A percentile compares a stretch with the other conserved stretches of the same genome.
Conservation (phyloP, 495 filamentous ascomycete genomes). For the Pyronema domesticum region DNA sequence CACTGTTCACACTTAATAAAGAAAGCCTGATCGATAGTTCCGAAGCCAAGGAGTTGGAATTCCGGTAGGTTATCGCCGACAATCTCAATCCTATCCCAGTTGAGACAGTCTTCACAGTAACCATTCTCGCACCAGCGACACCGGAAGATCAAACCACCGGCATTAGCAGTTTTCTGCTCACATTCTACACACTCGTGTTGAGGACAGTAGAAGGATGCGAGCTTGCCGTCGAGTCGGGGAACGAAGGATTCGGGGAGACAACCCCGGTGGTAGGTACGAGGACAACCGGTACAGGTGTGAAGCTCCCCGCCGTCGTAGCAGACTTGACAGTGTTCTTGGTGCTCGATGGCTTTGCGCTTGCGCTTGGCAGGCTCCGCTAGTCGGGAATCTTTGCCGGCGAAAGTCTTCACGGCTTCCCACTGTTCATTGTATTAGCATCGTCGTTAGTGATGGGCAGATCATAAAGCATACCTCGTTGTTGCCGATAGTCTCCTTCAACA, state of each 20-base stretch:
- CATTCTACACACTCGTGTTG: slow-evolving; percentile 43
- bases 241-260: slow-evolving; percentile 33
- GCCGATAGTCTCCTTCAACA: slow-evolving; percentile 40
- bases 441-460: too few species aligned
- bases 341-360: slow-evolving; percentile 29
- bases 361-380: slow-evolving; percentile 30
- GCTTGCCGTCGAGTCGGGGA: slow-evolving; percentile 23
- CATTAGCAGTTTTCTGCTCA: slow-evolving; percentile 35
- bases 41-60: slow-evolving; percentile 34
- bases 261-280: slow-evolving; percentile 36
- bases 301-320: slow-evolving; percentile 36
- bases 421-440: slow-evolving; percentile 6
- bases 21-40: slow-evolving; percentile 29
- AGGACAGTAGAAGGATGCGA: slow-evolving; percentile 33
- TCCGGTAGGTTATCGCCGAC: slow-evolving; percentile 36
- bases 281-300: slow-evolving; percentile 36
- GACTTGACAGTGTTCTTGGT: slow-evolving; percentile 40
- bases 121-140: slow-evolving; percentile 40
- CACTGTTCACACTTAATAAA: slow-evolving; percentile 35
- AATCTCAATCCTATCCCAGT: slow-evolving; percentile 35
- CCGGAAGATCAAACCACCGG: slow-evolving; percentile 41
- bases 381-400: slow-evolving; percentile 37
- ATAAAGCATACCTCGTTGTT: slow-evolving; percentile 20
- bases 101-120: slow-evolving; percentile 46
- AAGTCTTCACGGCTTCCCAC: slow-evolving; percentile 41